Base-by-base conservation (phyloP, 2,329 filamentous ascomycete species). In the Botrytis galanthina region DNA sequence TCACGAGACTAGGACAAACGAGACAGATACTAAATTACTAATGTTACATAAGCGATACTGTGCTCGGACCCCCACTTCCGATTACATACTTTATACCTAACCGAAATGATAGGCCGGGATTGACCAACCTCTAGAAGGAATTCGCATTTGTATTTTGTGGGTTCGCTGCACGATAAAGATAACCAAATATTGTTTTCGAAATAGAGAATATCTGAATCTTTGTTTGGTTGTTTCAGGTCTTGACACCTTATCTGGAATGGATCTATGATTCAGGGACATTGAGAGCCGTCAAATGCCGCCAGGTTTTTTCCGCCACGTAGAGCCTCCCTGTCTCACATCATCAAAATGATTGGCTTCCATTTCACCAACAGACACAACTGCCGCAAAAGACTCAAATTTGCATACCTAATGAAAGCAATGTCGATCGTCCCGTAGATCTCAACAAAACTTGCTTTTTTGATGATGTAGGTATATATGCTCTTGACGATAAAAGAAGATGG, bases 401-500 rank as follows among this genome's bases (percentile, higher is more conserved):
- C 66, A 57, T 57, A n/a, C 26, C 48, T 54, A 54, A 39, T 37
- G 37, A 57, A 68, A 39, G 64, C 46, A 42, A 69, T 69, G 66
- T 18, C 10, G 48, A 69, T 69, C 46, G 10, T 22, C 46, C 22
- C 46, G 26, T 68, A 48, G 32, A 54, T 57, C 66, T 18, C 48
- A 69, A 57, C 48, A 57, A 59, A 69, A 69, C 66, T 32, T 69
- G 48, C 51, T 59, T 42, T 69, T 32, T 42, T n/a, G 10, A 69
- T 59, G 48, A 42, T 69, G 32, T 37, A 20, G 44, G 4, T 39
- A 64, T n/a, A 12, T 42, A 29, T 32, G 42, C 51, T 32, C 16
- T 26, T 57, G 51, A 57, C 8, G 39, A 69, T 54, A 57, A 57
- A 42, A 42, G 35, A 32, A 6, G 51, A 16, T 29, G 8, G 8